Conservation (phyloP, 2,329 filamentous ascomycete genomes). For the Cercospora citrullina region DNA sequence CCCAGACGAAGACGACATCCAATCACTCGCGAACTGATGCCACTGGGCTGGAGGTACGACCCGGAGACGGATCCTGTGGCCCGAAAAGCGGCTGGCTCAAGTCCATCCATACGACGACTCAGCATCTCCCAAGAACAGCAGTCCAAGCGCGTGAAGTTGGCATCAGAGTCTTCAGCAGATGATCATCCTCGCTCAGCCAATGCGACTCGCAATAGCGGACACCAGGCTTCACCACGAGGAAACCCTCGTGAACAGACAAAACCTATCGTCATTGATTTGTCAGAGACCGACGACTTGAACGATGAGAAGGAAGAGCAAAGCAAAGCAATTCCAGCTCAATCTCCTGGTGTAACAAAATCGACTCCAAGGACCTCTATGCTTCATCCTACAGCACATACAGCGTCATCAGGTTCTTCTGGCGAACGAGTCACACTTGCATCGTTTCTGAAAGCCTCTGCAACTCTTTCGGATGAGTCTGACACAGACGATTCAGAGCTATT, state of each 20-base stretch:
- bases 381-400: conserved; percentile 4
- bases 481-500: conserved; percentile 12
- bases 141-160: conserved; percentile 25
- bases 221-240: not conserved
- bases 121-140: conserved; percentile 26
- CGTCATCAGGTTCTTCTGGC: conserved; percentile 16
- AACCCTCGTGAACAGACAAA: not conserved
- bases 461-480: conserved; percentile 5
- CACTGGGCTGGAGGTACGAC: conserved; percentile 35
- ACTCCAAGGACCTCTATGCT: conserved; percentile 18
- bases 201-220: not conserved
- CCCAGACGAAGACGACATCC: conserved; percentile 35
- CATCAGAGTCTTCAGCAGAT: conserved; percentile 24
- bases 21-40: conserved; percentile 37
- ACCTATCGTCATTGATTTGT: not conserved
- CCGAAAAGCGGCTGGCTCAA: conserved; percentile 12
- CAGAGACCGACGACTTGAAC: conserved; percentile 15
- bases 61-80: conserved; percentile 17
- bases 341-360: not conserved
- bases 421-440: conserved; percentile 25
- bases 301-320: not conserved
- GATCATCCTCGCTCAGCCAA: not conserved
- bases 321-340: not conserved
- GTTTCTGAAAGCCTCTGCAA: conserved; percentile 18
- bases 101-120: conserved; percentile 15